These are phyloP conservation scores for Schizonepeta tenuifolia DNA, from an alignment of 257 asterid species.

Conservation along the genomic window DNA sequence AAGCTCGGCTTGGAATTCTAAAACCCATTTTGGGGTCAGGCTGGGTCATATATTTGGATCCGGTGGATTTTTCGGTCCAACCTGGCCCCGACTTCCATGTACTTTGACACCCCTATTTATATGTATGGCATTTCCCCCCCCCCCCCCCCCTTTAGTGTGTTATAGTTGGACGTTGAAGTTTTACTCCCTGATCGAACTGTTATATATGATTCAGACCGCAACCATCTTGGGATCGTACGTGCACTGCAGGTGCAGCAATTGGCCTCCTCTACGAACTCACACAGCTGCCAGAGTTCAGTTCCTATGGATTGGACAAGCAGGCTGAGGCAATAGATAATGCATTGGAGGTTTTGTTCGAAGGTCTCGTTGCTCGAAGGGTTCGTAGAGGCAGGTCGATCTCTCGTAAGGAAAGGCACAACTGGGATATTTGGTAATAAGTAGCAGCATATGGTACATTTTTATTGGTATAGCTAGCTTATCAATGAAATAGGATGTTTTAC, in stretches of 20 bases:
- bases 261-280: constrained; percentile 84
- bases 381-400: constrained; percentile 81
- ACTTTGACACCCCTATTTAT: background rate
- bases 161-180: constrained; percentile 1
- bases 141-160: no score
- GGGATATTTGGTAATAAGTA: constrained; percentile 51
- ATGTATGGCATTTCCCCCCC: no score
- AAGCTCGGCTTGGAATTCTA: background rate
- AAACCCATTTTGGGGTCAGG: no score
- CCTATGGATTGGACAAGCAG: constrained; percentile 59
- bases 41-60: no score
- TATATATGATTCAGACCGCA: constrained; percentile 61
- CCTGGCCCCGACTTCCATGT: no score
- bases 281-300: constrained; percentile 55
- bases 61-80: no score
- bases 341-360: constrained; percentile 66
- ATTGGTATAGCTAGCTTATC: constrained; percentile 4
- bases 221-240: constrained; percentile 98
- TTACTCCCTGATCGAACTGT: constrained; percentile 1
- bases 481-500: background rate
- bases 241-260: constrained; percentile 96
- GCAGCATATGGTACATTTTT: background rate
- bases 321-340: constrained; percentile 68
- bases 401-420: constrained; percentile 58
- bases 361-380: constrained; percentile 66